Evolutionary conservation across 441 rosid genomes (phyloP).

Genomic region (Erodium moschatum): DNA sequence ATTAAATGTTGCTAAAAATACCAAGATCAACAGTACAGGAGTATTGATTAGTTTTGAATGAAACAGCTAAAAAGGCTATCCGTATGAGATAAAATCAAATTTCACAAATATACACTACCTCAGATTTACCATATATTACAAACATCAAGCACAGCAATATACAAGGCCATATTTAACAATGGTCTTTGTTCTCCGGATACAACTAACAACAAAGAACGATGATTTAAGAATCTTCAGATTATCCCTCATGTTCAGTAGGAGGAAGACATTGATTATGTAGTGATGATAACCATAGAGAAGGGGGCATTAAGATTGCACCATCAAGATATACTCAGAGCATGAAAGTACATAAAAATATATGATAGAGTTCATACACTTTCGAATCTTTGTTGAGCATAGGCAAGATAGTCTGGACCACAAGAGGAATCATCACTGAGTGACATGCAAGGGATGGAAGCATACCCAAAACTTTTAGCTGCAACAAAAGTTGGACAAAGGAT

Average conservation of each 20-base stretch:
- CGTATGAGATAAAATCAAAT: neutral
- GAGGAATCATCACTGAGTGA: slow-evolving; percentile 70
- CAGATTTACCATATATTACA: neutral
- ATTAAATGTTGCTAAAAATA: slow-evolving; percentile 11
- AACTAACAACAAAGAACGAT: neutral
- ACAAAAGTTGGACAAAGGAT: slow-evolving; percentile 18
- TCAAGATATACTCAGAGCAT: neutral
- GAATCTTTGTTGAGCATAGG: slow-evolving; percentile 73
- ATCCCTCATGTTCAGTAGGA: neutral
- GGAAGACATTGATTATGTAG: neutral
- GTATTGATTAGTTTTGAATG: slow-evolving; percentile 3
- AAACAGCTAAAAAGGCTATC: slow-evolving; percentile 8
- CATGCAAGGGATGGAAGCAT: slow-evolving; percentile 87
- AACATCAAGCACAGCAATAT: neutral
- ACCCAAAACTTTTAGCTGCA: slow-evolving; percentile 74
- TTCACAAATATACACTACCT: neutral
- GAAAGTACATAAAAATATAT: slow-evolving; percentile 14
- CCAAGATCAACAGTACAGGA: slow-evolving; percentile 2
- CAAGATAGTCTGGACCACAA: slow-evolving; percentile 68
- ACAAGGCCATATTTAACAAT: slow-evolving; percentile 3
- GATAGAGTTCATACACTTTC: slow-evolving; percentile 46
- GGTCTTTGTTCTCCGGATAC: neutral
- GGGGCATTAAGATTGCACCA: neutral
- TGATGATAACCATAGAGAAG: neutral
- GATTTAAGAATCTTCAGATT: neutral